These are phyloP conservation scores for Yueomyces sinensis DNA, from an alignment of 805 yeast species.

Conservation along the genomic window DNA sequence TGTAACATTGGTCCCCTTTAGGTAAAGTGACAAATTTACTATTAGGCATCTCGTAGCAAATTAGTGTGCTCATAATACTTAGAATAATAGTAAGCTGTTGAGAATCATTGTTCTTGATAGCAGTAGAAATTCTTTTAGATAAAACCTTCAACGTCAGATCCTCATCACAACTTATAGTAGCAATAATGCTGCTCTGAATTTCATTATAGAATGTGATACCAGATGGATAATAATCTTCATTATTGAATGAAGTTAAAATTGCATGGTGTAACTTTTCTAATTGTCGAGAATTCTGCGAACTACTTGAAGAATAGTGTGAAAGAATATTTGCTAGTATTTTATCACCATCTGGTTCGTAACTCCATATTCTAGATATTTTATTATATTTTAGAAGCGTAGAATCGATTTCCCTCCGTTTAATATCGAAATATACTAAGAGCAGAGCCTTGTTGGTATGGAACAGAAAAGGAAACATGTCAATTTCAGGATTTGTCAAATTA, in stretches of 20 bases:
- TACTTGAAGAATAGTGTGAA: no score
- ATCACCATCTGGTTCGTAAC: conserved; percentile 1
- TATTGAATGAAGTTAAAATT: no score
- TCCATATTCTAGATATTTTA: conserved; percentile 5
- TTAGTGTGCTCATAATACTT: conserved; percentile 10
- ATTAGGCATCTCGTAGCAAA: conserved; percentile 18
- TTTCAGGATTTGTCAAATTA: background rate
- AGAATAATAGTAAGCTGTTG: background rate
- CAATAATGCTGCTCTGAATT: no score
- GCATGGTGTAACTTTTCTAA: conserved; percentile 8
- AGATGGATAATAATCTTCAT: no score
- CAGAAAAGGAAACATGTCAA: conserved; percentile 1
- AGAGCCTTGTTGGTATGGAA: conserved; percentile 9
- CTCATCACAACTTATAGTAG: no score
- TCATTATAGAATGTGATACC: no score
- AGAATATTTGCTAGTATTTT: conserved; percentile 1
- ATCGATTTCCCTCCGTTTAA: conserved; percentile 7
- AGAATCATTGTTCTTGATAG: background rate
- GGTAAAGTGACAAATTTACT: no score
- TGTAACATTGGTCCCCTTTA: conserved; percentile 7
- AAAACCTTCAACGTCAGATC: background rate
- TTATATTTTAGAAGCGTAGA: conserved; percentile 2
- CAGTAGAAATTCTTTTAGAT: background rate
- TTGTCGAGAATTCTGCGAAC: no score
- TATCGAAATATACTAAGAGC: conserved; percentile 12